Conservation (phyloP, 169 alveolate genomes). For the Eimeria brunetti region DNA sequence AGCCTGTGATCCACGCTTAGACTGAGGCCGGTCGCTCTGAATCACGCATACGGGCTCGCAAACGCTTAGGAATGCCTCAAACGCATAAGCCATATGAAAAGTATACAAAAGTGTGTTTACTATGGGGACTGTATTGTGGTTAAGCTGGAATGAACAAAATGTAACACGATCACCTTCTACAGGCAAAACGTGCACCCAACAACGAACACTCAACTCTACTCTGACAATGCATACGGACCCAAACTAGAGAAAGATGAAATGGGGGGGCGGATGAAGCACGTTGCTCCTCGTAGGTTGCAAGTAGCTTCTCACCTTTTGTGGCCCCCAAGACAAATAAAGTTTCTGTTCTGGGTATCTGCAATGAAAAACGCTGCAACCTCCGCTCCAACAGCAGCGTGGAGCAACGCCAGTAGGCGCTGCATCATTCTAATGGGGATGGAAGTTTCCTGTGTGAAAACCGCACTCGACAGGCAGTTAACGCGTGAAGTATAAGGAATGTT, state of each 20-base stretch:
- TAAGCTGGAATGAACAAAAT: neutral
- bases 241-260: neutral
- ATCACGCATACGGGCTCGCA: neutral
- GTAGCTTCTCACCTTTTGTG: slow-evolving; percentile 34
- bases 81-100: neutral
- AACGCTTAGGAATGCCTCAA: neutral
- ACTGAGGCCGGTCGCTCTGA: slow-evolving; percentile 77
- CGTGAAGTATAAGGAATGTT: neutral
- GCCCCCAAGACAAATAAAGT: slow-evolving; percentile 80
- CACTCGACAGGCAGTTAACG: neutral
- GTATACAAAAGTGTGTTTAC: neutral
- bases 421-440: slow-evolving; percentile 73
- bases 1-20: slow-evolving; percentile 64
- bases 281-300: neutral
- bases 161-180: neutral
- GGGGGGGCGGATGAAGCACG: neutral
- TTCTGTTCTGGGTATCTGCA: slow-evolving; percentile 76
- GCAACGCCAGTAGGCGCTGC: slow-evolving; percentile 75
- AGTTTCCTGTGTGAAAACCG: slow-evolving; percentile 45
- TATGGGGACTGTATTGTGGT: neutral
- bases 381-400: slow-evolving; percentile 72
- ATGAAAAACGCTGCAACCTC: slow-evolving; percentile 81
- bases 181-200: neutral
- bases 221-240: neutral
- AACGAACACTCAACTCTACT: neutral